Conservation (phyloP, 2,329 filamentous ascomycete species). For the Dactylella cylindrospora region DNA sequence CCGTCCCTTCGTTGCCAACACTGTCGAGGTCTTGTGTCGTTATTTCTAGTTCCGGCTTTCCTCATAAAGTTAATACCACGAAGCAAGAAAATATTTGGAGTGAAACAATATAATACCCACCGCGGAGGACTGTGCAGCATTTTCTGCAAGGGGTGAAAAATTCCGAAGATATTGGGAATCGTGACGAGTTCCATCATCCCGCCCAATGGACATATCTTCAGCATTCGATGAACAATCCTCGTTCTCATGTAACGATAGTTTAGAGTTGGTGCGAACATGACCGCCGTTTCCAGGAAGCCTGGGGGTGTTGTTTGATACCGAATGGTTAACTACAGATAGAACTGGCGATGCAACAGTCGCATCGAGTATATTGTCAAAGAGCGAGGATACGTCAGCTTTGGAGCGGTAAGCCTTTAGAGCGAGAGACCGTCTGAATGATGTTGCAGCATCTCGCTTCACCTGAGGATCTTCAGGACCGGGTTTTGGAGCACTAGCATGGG, state of each 20-base stretch:
- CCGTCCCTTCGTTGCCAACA: not conserved
- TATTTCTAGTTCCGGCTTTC: constrained; percentile 1
- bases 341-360: constrained; percentile 40
- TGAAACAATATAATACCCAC: too few relatives aligned
- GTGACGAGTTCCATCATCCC: too few relatives aligned
- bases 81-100: too few relatives aligned
- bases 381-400: constrained; percentile 35
- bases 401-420: constrained; percentile 33
- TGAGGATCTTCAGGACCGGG: constrained; percentile 20
- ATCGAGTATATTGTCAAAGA: constrained; percentile 42
- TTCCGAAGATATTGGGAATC: too few relatives aligned
- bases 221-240: too few relatives aligned
- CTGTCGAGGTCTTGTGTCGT: not conserved
- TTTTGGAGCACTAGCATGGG: constrained; percentile 28
- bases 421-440: constrained; percentile 35
- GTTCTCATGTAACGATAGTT: too few relatives aligned
- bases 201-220: too few relatives aligned
- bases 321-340: constrained; percentile 33
- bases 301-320: constrained; percentile 11
- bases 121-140: too few relatives aligned
- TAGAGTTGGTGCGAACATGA: constrained; percentile 21
- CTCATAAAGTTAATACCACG: too few relatives aligned
- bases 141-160: too few relatives aligned
- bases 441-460: constrained; percentile 25
- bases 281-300: not conserved